Percentiles rank a stretch among this genome's conserved stretches.
Evolutionary conservation across 1,139 yeast genomes (phyloP).

Genomic region (Kazachstania sp.): DNA sequence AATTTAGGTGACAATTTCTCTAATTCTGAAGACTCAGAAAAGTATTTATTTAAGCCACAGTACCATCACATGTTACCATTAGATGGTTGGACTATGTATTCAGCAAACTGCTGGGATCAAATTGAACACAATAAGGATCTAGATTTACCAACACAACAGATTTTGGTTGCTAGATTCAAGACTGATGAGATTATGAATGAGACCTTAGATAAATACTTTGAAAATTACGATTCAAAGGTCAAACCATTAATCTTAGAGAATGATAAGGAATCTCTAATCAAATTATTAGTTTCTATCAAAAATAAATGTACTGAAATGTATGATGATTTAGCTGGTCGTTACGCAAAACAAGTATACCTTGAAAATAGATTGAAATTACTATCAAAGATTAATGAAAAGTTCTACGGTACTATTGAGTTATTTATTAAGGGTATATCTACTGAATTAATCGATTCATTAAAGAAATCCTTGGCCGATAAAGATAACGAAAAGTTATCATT

Average conservation of each 20-base stretch:
- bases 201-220: constrained; percentile 22
- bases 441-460: constrained; percentile 6
- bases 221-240: constrained; percentile 16
- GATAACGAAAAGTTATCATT: constrained; percentile 1
- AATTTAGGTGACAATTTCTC: constrained; percentile 49
- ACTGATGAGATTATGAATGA: constrained; percentile 72
- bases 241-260: constrained; percentile 9
- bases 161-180: constrained; percentile 84
- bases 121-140: constrained; percentile 87
- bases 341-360: constrained; percentile 53
- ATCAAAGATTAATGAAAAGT: constrained; percentile 39
- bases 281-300: constrained; percentile 37
- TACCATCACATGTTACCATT: constrained; percentile 85
- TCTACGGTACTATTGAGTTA: constrained; percentile 30
- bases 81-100: constrained; percentile 94
- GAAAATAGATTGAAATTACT: constrained; percentile 48
- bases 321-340: constrained; percentile 66
- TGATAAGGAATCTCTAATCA: constrained; percentile 38
- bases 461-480: constrained; percentile 1
- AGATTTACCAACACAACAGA: constrained; percentile 94
- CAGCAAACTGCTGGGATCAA: constrained; percentile 89
- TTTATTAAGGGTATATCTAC: constrained; percentile 10
- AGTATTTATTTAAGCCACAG: constrained; percentile 49
- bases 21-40: constrained; percentile 9
- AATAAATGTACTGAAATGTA: constrained; percentile 43